Conservation (phyloP, 257 asterid genomes). For the Orobanche coerulescens region DNA sequence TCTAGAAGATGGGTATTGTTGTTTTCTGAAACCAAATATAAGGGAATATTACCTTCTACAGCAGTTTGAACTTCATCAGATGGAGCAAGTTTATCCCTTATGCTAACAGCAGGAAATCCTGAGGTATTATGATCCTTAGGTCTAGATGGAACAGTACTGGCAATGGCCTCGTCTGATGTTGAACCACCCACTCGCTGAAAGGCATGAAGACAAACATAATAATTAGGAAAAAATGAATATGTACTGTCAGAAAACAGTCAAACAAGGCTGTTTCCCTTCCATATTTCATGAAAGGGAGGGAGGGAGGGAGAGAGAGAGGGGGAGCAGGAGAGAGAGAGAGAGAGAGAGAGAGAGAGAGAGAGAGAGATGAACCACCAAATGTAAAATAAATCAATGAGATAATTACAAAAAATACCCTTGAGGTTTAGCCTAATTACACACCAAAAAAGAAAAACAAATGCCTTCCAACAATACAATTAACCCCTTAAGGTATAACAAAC, state of each 20-base stretch:
- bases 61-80: slow-evolving; percentile 30
- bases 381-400: slow-evolving; percentile 3
- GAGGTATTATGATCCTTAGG: slow-evolving; percentile 33
- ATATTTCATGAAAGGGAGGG: slow-evolving; percentile 8
- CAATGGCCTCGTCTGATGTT: slow-evolving; percentile 44
- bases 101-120: slow-evolving; percentile 25
- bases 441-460: no score
- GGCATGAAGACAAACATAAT: slow-evolving; percentile 1
- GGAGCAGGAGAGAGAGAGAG: not conserved
- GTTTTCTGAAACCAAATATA: slow-evolving; percentile 8
- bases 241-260: slow-evolving; percentile 5
- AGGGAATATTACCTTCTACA: slow-evolving; percentile 46
- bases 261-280: slow-evolving; percentile 14
- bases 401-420: not conserved
- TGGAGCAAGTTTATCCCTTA: slow-evolving; percentile 24
- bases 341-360: not conserved
- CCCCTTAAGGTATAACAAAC: not conserved
- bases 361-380: slow-evolving; percentile 15
- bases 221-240: slow-evolving; percentile 1
- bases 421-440: no score
- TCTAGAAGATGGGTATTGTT: not conserved
- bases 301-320: not conserved
- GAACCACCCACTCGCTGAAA: slow-evolving; percentile 40
- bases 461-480: not conserved
- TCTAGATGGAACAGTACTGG: slow-evolving; percentile 71